A percentile compares a stretch with the other conserved stretches of the same genome.
These are phyloP conservation scores for Leccinellum luteum DNA, from an alignment of 768 basidiomycete species.

Conservation along the genomic window DNA sequence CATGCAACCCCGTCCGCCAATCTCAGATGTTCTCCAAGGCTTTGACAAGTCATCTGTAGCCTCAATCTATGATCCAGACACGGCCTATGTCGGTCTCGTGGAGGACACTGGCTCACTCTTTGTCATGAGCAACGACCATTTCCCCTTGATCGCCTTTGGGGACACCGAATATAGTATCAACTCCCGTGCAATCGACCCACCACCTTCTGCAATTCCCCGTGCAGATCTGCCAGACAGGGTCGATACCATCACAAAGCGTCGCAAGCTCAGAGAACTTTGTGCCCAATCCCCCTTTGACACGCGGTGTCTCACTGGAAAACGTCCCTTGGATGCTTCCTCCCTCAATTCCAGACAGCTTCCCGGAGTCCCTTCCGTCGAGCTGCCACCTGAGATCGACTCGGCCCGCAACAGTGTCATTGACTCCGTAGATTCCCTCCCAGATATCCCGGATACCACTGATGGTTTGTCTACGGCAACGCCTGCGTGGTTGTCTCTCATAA, in stretches of 20 bases:
- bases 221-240: constrained; percentile 40
- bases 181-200: constrained; percentile 35
- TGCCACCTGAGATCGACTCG: constrained; percentile 24
- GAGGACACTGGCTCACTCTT: constrained; percentile 72
- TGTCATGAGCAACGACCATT: constrained; percentile 80
- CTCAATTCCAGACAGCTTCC: constrained; percentile 60
- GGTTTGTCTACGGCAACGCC: constrained; percentile 12
- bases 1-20: constrained; percentile 78
- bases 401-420: constrained; percentile 10
- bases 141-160: constrained; percentile 78
- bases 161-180: constrained; percentile 39
- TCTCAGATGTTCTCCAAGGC: constrained; percentile 67
- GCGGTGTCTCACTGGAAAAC: constrained; percentile 63
- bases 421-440: constrained; percentile 13
- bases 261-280: constrained; percentile 44
- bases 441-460: constrained; percentile 16
- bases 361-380: constrained; percentile 44
- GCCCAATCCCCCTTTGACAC: constrained; percentile 41
- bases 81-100: constrained; percentile 81
- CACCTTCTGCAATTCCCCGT: constrained; percentile 28
- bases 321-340: constrained; percentile 45
- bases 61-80: constrained; percentile 46
- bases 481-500: constrained; percentile 14
- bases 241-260: constrained; percentile 43
- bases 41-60: constrained; percentile 33